Conservation (phyloP, 1,284 basidiomycete species). For the Tylopilus orsonianus region DNA sequence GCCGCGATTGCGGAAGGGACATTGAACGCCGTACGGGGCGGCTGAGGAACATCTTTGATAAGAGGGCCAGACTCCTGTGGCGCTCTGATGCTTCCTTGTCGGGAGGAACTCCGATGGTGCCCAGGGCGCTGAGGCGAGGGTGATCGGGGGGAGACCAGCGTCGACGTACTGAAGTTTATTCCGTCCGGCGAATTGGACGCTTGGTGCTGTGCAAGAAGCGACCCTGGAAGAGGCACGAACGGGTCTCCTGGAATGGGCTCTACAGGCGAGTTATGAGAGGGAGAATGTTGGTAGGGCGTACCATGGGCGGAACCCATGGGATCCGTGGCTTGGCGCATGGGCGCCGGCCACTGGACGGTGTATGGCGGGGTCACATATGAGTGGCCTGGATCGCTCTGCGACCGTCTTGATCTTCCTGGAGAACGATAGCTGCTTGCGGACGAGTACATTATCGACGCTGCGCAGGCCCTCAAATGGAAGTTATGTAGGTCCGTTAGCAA, state of each 20-base stretch:
- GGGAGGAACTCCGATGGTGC: constrained; percentile 18
- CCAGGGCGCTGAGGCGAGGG: constrained; percentile 19
- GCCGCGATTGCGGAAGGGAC: constrained; percentile 8
- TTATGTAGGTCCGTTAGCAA: neutral
- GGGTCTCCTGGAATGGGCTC: constrained; percentile 18
- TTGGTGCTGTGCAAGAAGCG: constrained; percentile 12
- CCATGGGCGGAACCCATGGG: constrained; percentile 6
- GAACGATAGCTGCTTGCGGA: constrained; percentile 10
- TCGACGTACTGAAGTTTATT: constrained; percentile 8
- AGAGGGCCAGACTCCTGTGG: constrained; percentile 14
- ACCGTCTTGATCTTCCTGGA: constrained; percentile 16
- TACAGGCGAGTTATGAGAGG: constrained; percentile 26
- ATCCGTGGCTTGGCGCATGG: constrained; percentile 24
- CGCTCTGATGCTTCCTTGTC: constrained; percentile 18
- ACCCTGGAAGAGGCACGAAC: constrained; percentile 12
- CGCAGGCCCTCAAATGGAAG: neutral
- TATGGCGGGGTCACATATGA: constrained; percentile 24
- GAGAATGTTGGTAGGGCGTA: constrained; percentile 4
- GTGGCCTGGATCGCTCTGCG: constrained; percentile 30
- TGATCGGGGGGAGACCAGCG: constrained; percentile 15
- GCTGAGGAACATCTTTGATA: constrained; percentile 22
- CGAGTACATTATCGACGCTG: constrained; percentile 16
- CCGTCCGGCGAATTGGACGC: constrained; percentile 2
- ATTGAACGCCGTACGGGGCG: constrained; percentile 20
- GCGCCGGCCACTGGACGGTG: constrained; percentile 24